Percentiles rank a stretch among this genome's conserved stretches.
Conservation (phyloP, 768 basidiomycete genomes). For the Suillus alpinus region DNA sequence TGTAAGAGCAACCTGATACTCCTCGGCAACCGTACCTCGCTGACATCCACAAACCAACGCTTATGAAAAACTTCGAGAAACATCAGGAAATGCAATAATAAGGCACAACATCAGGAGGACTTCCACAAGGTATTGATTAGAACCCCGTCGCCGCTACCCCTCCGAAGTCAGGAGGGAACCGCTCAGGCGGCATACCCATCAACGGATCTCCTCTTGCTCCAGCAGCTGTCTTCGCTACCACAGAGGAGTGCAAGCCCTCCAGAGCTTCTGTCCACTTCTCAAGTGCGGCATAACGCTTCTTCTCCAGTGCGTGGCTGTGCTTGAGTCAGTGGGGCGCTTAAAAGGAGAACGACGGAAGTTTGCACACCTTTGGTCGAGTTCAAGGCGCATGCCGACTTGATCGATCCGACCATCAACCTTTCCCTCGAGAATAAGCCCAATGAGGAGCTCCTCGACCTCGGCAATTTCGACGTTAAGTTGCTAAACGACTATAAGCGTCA, state of each 20-base stretch:
- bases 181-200: constrained; percentile 30
- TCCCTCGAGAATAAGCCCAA: constrained; percentile 93
- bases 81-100: background rate
- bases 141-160: constrained; percentile 15
- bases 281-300: constrained; percentile 79
- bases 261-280: constrained; percentile 83
- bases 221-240: constrained; percentile 67
- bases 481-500: constrained; percentile 39
- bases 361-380: constrained; percentile 80
- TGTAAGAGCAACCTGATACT: too few species aligned
- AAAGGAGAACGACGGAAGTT: constrained; percentile 14
- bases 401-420: constrained; percentile 96
- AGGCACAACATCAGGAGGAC: background rate
- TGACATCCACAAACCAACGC: background rate
- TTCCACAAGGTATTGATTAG: background rate
- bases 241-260: constrained; percentile 70
- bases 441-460: constrained; percentile 92
- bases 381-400: constrained; percentile 90
- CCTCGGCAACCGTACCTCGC: too few species aligned
- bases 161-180: constrained; percentile 29
- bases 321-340: constrained; percentile 11
- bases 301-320: constrained; percentile 79
- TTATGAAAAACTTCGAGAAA: background rate
- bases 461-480: constrained; percentile 92
- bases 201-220: constrained; percentile 31